phyloP scores from a whole-genome alignment of 768 basidiomycete species.

The Boletellus emodensis region DNA sequence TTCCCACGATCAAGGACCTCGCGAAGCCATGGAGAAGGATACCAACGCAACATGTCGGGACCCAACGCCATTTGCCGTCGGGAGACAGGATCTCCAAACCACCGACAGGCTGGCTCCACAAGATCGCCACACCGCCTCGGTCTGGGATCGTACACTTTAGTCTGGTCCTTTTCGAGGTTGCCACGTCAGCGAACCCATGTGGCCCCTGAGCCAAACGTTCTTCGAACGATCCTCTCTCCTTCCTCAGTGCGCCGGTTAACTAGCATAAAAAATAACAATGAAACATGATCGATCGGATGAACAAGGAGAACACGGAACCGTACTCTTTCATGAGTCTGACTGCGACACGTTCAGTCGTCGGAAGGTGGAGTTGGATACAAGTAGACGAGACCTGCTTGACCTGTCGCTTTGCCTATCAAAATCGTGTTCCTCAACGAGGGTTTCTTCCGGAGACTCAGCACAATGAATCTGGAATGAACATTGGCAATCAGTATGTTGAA shows the following conservation, averaged over 20 bases:
- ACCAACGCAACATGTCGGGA: constrained; percentile 55
- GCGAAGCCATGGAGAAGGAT: neutral
- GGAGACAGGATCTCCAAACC: constrained; percentile 52
- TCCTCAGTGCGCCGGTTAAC: constrained; percentile 47
- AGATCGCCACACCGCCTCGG: constrained; percentile 50
- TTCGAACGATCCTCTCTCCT: constrained; percentile 40
- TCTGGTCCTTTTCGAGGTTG: neutral
- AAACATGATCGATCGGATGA: neutral
- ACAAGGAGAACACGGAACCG: constrained; percentile 5
- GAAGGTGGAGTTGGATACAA: no score
- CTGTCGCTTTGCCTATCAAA: constrained; percentile 39
- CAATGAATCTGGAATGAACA: constrained; percentile 37
- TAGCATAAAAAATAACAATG: constrained; percentile 11
- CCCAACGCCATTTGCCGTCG: constrained; percentile 54
- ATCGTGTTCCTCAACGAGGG: constrained; percentile 44
- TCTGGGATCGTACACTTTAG: constrained; percentile 28
- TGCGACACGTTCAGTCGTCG: constrained; percentile 13
- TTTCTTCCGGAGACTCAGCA: constrained; percentile 48
- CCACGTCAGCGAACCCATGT: constrained; percentile 39
- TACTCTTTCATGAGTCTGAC: constrained; percentile 67
- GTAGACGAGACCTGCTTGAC: constrained; percentile 26
- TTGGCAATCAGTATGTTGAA: neutral
- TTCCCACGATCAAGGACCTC: no score
- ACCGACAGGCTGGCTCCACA: constrained; percentile 55
- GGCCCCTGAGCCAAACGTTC: constrained; percentile 58